Percentiles rank a stretch among this genome's conserved stretches.
Conservation (phyloP, 2,329 filamentous ascomycete genomes). For the Fusarium drepaniforme region DNA sequence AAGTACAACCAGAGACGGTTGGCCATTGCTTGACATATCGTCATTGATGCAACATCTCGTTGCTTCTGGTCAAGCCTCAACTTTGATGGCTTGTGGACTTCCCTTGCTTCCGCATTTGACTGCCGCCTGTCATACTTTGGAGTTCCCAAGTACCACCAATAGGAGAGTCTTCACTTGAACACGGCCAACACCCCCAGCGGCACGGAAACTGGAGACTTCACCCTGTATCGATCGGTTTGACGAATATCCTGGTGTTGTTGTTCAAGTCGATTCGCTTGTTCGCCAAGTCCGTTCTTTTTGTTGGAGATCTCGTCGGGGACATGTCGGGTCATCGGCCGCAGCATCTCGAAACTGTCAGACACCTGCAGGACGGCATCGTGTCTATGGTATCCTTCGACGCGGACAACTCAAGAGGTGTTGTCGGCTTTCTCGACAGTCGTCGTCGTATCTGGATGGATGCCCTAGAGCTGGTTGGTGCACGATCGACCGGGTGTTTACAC, state of each 20-base stretch:
- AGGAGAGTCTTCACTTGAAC: slow-evolving; percentile 6
- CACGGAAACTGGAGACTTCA: background rate
- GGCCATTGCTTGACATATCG: background rate
- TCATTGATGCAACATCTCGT: background rate
- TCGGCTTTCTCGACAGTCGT: background rate
- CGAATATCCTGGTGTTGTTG: background rate
- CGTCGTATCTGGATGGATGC: background rate
- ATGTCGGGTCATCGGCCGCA: background rate
- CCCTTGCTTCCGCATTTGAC: background rate
- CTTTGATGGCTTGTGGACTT: background rate
- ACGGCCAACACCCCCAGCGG: background rate
- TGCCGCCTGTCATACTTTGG: too few relatives aligned
- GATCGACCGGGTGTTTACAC: slow-evolving; percentile 22
- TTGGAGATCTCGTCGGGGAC: background rate
- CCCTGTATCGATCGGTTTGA: background rate
- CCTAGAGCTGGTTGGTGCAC: slow-evolving; percentile 1
- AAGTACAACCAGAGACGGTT: background rate
- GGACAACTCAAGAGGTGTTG: background rate
- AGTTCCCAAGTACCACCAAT: background rate
- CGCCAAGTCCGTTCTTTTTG: slow-evolving; percentile 1
- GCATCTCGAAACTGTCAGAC: background rate
- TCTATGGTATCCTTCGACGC: background rate
- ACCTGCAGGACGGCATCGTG: background rate
- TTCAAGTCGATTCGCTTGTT: background rate
- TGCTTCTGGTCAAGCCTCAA: background rate